A percentile compares a stretch with the other conserved stretches of the same genome.
Conservation (phyloP, 371 early-diverging fungal species). For the Mortierella sp. region DNA sequence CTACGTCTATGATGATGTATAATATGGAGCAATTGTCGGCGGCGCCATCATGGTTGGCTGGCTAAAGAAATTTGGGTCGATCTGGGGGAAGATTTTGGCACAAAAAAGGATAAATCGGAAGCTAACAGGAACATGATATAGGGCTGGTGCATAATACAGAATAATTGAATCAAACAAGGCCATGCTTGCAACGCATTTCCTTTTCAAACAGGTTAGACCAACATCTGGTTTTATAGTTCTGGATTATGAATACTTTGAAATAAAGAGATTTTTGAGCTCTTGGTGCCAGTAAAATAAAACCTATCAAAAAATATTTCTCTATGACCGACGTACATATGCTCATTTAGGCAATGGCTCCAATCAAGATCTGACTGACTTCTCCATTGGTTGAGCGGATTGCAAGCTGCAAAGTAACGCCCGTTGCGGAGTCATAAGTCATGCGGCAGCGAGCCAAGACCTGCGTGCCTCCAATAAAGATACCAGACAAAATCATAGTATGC, state of each 20-base stretch:
- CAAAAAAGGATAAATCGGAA: no score
- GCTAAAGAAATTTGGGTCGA: no score
- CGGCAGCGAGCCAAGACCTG: constrained; percentile 84
- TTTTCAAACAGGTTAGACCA: no score
- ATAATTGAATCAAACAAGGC: no score
- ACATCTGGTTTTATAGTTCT: no score
- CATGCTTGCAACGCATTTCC: no score
- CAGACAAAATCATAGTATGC: constrained; percentile 89
- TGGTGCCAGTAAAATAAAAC: neutral
- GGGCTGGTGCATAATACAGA: no score
- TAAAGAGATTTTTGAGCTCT: neutral
- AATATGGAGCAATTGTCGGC: no score
- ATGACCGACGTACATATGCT: neutral
- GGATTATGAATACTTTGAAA: neutral
- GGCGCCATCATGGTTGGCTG: no score
- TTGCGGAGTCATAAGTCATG: constrained; percentile 86
- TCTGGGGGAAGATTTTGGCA: no score
- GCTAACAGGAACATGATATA: no score
- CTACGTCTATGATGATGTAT: no score
- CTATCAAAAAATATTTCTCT: neutral
- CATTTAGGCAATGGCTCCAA: constrained; percentile 76
- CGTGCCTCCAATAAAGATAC: constrained; percentile 86
- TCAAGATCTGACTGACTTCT: constrained; percentile 79
- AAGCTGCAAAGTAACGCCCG: constrained; percentile 94
- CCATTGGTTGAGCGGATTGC: constrained; percentile 81